Percentiles rank a stretch among this genome's conserved stretches.
Conservation (phyloP, 305 asterid genomes). For the Striga hermonthica region DNA sequence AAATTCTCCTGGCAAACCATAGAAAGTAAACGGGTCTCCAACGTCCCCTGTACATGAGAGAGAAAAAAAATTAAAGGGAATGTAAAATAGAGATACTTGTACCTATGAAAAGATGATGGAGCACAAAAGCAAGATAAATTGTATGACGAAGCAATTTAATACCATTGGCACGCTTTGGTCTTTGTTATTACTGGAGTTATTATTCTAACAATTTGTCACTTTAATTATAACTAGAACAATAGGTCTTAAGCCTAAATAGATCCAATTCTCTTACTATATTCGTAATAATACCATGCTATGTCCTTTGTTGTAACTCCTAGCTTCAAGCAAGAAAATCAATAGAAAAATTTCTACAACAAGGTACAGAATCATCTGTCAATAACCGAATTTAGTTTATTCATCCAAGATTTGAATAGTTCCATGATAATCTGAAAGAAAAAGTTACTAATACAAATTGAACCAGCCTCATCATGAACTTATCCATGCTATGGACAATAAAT, state of each 20-base stretch:
- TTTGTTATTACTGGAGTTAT: background rate
- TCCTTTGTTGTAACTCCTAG: slow-evolving; percentile 8
- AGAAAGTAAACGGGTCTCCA: no score
- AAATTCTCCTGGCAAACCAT: no score
- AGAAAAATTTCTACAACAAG: background rate
- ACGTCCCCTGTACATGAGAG: no score
- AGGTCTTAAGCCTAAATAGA: slow-evolving; percentile 19
- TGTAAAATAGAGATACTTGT: no score
- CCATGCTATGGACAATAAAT: slow-evolving; percentile 3
- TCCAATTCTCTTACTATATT: background rate
- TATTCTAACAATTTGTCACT: background rate
- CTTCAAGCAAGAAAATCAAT: slow-evolving; percentile 17
- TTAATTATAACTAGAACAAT: background rate
- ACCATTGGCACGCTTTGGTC: slow-evolving; percentile 6
- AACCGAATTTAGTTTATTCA: background rate
- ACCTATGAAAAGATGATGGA: background rate
- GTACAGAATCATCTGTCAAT: background rate
- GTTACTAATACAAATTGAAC: background rate
- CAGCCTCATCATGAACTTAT: background rate
- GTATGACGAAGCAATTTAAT: background rate
- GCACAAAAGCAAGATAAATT: slow-evolving; percentile 12
- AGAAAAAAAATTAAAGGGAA: no score
- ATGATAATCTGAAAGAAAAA: background rate
- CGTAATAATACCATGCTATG: slow-evolving; percentile 10
- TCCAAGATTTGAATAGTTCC: background rate